Conservation (phyloP, 2,329 filamentous ascomycete genomes). For the Leptosphaerulina australis region DNA sequence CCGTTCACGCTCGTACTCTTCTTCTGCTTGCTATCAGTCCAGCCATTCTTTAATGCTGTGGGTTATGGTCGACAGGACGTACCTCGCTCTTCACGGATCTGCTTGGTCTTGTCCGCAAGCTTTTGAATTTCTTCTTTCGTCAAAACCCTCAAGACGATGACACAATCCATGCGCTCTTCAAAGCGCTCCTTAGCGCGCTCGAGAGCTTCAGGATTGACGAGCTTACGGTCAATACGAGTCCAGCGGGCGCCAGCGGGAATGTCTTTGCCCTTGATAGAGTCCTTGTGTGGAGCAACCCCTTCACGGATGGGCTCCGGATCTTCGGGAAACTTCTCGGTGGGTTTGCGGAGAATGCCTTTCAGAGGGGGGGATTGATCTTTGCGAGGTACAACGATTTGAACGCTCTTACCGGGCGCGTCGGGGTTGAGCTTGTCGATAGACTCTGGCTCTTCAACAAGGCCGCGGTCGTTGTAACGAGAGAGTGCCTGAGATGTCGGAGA, state of each 20-base stretch:
- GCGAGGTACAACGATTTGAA: slow-evolving; percentile 72
- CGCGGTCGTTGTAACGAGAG: slow-evolving; percentile 39
- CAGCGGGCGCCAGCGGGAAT: slow-evolving; percentile 78
- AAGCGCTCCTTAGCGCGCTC: slow-evolving; percentile 87
- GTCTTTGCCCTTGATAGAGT: slow-evolving; percentile 73
- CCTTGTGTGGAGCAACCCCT: slow-evolving; percentile 91
- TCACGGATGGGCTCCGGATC: slow-evolving; percentile 82
- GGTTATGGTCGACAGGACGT: background rate
- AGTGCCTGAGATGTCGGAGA: slow-evolving; percentile 32
- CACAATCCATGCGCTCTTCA: slow-evolving; percentile 89
- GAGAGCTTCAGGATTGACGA: slow-evolving; percentile 88
- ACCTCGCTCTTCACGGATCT: slow-evolving; percentile 66
- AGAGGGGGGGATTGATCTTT: slow-evolving; percentile 68
- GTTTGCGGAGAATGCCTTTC: slow-evolving; percentile 85
- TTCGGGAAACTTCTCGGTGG: slow-evolving; percentile 83
- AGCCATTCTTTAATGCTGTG: background rate
- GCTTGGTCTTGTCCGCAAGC: slow-evolving; percentile 79
- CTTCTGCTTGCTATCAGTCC: slow-evolving; percentile 33
- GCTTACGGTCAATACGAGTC: slow-evolving; percentile 88
- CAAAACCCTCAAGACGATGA: slow-evolving; percentile 88
- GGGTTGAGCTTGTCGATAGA: slow-evolving; percentile 29
- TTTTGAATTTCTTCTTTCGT: slow-evolving; percentile 88
- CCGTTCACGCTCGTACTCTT: slow-evolving; percentile 42
- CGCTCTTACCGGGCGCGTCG: slow-evolving; percentile 41
- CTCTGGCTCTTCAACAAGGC: slow-evolving; percentile 44